Percentiles rank a stretch among this genome's conserved stretches.
These are phyloP conservation scores for Crucihimalaya himalaica DNA, from an alignment of 345 rosid genomes.

Conservation along the genomic window DNA sequence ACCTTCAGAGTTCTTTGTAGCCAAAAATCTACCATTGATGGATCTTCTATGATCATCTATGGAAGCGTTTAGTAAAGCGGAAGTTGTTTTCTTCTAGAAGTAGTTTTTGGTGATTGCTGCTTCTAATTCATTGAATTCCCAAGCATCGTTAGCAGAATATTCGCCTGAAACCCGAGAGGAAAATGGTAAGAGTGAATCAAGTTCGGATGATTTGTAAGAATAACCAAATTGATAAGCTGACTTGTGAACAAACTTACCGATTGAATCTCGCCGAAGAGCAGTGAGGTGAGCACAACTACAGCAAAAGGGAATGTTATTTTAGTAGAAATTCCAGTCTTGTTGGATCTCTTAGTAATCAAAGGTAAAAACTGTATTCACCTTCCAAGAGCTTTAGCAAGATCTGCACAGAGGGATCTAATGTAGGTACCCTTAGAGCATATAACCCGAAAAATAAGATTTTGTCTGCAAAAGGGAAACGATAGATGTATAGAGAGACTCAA, in stretches of 20 bases:
- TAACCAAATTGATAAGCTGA: conserved; percentile 3
- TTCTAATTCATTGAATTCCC: conserved; percentile 89
- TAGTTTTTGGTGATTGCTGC: conserved; percentile 73
- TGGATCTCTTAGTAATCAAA: conserved; percentile 3
- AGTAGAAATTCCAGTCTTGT: neutral
- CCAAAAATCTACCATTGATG: conserved; percentile 14
- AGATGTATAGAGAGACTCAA: conserved; percentile 12
- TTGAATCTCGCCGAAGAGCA: conserved; percentile 94
- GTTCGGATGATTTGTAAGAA: neutral
- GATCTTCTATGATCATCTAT: conserved; percentile 15
- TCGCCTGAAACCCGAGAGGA: conserved; percentile 50
- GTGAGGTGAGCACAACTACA: conserved; percentile 95
- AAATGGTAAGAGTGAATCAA: conserved; percentile 3
- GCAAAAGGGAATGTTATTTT: conserved; percentile 17
- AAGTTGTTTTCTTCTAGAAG: conserved; percentile 41
- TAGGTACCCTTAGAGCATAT: conserved; percentile 91
- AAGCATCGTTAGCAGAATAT: conserved; percentile 78
- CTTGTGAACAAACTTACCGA: conserved; percentile 51
- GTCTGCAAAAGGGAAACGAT: conserved; percentile 53
- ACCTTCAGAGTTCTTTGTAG: conserved; percentile 23
- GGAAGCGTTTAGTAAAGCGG: neutral
- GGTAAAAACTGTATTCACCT: conserved; percentile 44
- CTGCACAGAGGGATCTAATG: conserved; percentile 93
- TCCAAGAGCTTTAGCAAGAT: conserved; percentile 88
- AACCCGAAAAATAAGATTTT: conserved; percentile 83